Base-by-base conservation (phyloP, 495 filamentous ascomycete genomes). In the Podospora conica region DNA sequence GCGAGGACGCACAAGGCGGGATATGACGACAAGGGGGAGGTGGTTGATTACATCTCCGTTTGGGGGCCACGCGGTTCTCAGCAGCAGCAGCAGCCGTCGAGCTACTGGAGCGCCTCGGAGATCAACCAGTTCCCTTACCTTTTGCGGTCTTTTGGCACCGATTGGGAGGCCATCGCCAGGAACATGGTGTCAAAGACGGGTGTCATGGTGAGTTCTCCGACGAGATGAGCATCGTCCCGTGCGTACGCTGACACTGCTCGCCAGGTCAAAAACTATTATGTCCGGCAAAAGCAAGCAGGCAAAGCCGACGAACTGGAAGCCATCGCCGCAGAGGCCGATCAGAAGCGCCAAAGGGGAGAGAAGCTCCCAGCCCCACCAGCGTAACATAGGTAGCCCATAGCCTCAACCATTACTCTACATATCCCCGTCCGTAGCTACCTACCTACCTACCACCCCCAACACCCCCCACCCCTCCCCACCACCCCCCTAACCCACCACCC, bases 61-160 rank as follows among this genome's bases (percentile, higher is more conserved):
- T 85, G 83, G 83, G 57, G 65, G 27, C n/a, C n/a, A n/a, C n/a
- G n/a, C n/a, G n/a, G n/a, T n/a, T n/a, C n/a, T n/a, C n/a, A n/a
- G n/a, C n/a, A n/a, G n/a, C n/a, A n/a, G n/a, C 74, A 84, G 63
- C 86, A 87, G 59, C 87, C 92, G 9, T 96, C 92, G 2, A 97
- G 95, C 73, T 98, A 98, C 76, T 98, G 95, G 95, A 97, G 94
- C 68, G 95, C 97, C 25, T 88, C 90, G 2, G 95, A 98, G 75
- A 85, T 89, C 29, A 87, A 80, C 23, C 91, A 97, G 73, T 98
- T 98, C 72, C 87, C 87, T 1, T 83, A 81, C 28, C 78, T 93
- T 60, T 80, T 98, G 55, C 85, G 80, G 57, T 86, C 94, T 64
- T 98, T 91, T 81, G 95, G 95, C 59, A 92, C 91, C 4, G 90